These are phyloP conservation scores for Ceratobasidium sp. DNA, from an alignment of 1,284 basidiomycete species.

Conservation along the genomic window DNA sequence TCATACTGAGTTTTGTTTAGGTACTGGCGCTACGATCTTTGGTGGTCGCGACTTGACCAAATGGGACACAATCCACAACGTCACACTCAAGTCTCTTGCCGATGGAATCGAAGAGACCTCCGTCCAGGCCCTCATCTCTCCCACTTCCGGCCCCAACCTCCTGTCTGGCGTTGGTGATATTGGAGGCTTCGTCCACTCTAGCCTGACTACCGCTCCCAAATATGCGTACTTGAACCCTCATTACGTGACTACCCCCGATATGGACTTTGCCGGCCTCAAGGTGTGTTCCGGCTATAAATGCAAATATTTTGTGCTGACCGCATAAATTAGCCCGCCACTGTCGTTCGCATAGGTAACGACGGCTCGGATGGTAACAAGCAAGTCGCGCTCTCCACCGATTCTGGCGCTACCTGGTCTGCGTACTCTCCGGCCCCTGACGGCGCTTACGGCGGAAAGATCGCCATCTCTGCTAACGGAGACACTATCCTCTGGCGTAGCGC, in stretches of 20 bases:
- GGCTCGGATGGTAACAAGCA: slow-evolving; percentile 64
- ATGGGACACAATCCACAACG: slow-evolving; percentile 72
- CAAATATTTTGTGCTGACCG: background rate
- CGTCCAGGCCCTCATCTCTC: slow-evolving; percentile 69
- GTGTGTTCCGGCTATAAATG: background rate
- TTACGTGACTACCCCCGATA: slow-evolving; percentile 61
- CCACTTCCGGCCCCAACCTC: slow-evolving; percentile 63
- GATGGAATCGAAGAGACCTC: slow-evolving; percentile 77
- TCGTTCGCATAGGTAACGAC: slow-evolving; percentile 64
- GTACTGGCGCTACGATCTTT: slow-evolving; percentile 54
- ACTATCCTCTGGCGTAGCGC: slow-evolving; percentile 69
- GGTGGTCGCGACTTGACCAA: slow-evolving; percentile 68
- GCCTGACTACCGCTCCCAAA: slow-evolving; percentile 63
- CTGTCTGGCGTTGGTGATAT: slow-evolving; percentile 63
- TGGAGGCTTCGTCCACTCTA: slow-evolving; percentile 68
- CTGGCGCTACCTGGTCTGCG: slow-evolving; percentile 67
- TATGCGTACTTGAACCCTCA: slow-evolving; percentile 64
- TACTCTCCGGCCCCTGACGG: slow-evolving; percentile 67
- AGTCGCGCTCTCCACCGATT: slow-evolving; percentile 69
- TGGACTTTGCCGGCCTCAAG: slow-evolving; percentile 70
- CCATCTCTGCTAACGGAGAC: slow-evolving; percentile 69
- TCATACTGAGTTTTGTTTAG: background rate
- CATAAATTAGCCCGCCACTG: slow-evolving; percentile 58
- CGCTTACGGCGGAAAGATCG: slow-evolving; percentile 66
- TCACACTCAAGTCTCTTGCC: slow-evolving; percentile 70